Evolutionary conservation across 257 asterid genomes (phyloP).

Genomic region (Solanum raphanifolium): DNA sequence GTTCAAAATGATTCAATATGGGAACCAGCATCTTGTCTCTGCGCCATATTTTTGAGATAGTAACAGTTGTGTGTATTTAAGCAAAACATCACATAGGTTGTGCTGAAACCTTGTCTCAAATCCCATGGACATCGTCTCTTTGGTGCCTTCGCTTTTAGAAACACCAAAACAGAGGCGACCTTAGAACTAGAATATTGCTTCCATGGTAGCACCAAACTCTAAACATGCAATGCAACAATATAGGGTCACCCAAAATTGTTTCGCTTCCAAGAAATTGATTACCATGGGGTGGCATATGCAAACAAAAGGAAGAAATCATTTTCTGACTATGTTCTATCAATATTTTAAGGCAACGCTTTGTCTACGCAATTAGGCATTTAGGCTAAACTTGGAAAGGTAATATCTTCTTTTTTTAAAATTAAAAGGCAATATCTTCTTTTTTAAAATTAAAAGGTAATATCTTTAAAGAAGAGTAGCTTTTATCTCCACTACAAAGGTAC

Average conservation of each 20-base stretch:
- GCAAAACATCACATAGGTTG: neutral
- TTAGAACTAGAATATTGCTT: neutral
- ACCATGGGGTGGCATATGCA: neutral
- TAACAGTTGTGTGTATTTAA: neutral
- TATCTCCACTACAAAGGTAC: neutral
- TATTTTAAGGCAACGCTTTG: neutral
- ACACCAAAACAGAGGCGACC: neutral
- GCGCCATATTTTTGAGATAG: neutral
- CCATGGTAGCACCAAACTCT: neutral
- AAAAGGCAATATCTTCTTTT: neutral
- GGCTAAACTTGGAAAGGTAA: neutral
- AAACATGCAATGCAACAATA: neutral
- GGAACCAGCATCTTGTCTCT: neutral
- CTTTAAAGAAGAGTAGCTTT: neutral
- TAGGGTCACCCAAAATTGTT: neutral
- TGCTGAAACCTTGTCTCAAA: neutral
- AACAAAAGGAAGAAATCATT: neutral
- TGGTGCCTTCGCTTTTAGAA: neutral
- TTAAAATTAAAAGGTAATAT: neutral
- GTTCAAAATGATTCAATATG: neutral
- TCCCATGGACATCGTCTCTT: neutral
- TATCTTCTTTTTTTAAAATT: neutral
- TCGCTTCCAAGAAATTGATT: neutral
- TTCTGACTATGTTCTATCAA: neutral
- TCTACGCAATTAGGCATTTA: neutral